Conservation (phyloP, 768 basidiomycete species). For the Suillus subluteus region DNA sequence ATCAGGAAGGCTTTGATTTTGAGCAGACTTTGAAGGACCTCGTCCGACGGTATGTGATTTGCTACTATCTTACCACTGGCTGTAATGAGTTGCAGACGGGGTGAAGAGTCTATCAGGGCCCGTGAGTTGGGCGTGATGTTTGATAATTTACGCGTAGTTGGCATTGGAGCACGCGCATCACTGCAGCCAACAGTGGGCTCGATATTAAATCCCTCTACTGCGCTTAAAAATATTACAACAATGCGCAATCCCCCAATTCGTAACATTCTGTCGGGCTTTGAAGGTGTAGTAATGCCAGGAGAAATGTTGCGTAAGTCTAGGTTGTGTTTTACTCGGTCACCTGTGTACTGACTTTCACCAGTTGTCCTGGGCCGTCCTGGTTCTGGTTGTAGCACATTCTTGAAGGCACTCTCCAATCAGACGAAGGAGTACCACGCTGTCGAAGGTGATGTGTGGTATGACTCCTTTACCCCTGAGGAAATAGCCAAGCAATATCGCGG, state of each 20-base stretch:
- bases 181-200: conserved; percentile 67
- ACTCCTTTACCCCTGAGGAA: conserved; percentile 69
- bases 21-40: conserved; percentile 30
- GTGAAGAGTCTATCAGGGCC: conserved; percentile 50
- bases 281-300: conserved; percentile 60
- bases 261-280: conserved; percentile 55
- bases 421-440: conserved; percentile 68
- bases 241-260: conserved; percentile 63
- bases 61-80: background rate
- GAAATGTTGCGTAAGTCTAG: conserved; percentile 67
- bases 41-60: conserved; percentile 25
- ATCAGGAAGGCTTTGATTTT: conserved; percentile 38
- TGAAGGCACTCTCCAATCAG: conserved; percentile 82
- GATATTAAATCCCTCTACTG: conserved; percentile 53
- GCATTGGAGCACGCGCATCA: conserved; percentile 57
- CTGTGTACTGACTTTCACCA: conserved; percentile 25
- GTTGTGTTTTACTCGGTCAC: background rate
- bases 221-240: conserved; percentile 46
- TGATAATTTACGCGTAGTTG: conserved; percentile 59
- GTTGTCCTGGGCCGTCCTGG: conserved; percentile 88
- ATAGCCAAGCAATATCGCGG: conserved; percentile 71
- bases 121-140: conserved; percentile 68
- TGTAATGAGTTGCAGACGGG: conserved; percentile 38
- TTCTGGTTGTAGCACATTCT: conserved; percentile 82
- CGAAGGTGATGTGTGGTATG: conserved; percentile 77